These are phyloP conservation scores for Aleurites moluccanus DNA, from an alignment of 441 rosid genomes.

Conservation along the genomic window DNA sequence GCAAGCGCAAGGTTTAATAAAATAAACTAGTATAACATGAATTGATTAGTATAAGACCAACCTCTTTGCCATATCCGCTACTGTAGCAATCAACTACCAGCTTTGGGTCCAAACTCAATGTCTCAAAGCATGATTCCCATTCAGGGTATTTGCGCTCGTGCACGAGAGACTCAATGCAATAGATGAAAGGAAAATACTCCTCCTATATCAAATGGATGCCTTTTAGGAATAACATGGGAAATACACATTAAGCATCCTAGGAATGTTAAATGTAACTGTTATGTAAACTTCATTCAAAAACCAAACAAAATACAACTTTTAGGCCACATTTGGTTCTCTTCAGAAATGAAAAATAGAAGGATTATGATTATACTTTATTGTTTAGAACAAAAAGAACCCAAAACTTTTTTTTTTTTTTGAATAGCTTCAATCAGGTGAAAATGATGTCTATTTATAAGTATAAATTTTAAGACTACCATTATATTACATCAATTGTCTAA, in stretches of 20 bases:
- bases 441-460: neutral
- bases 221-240: neutral
- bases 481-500: neutral
- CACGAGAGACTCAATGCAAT: conserved; percentile 70
- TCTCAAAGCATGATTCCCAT: conserved; percentile 78
- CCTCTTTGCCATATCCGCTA: conserved; percentile 65
- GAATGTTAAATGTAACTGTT: neutral
- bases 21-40: neutral
- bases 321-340: neutral
- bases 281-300: neutral
- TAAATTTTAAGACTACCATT: neutral
- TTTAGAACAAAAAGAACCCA: neutral
- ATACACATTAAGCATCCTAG: neutral
- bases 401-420: neutral
- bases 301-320: neutral
- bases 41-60: conserved; percentile 24
- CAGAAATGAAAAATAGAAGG: neutral
- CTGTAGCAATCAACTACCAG: conserved; percentile 58
- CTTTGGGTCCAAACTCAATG: conserved; percentile 54
- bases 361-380: neutral
- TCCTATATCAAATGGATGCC: conserved; percentile 43
- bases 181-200: conserved; percentile 75
- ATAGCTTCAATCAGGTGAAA: neutral
- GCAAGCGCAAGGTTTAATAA: neutral
- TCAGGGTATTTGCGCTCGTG: conserved; percentile 42